Evolutionary conservation across 768 basidiomycete genomes (phyloP).

Genomic region (Hericium coralloides): DNA sequence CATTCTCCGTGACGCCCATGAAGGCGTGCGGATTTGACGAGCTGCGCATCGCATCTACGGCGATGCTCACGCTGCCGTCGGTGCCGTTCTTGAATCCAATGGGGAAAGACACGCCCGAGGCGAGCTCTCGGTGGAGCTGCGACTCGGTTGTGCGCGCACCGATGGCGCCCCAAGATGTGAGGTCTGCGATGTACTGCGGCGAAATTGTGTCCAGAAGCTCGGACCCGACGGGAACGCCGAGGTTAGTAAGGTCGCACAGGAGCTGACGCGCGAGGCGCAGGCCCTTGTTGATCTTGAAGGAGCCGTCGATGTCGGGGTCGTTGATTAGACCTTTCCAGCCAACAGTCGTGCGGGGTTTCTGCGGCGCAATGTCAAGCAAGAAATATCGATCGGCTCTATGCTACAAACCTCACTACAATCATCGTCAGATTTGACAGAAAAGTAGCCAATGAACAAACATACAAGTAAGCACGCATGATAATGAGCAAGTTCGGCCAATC

Average conservation of each 20-base stretch:
- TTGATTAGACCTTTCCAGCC: slow-evolving; percentile 96
- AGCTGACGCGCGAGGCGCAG: slow-evolving; percentile 81
- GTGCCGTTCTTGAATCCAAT: slow-evolving; percentile 99
- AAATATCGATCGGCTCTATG: not conserved
- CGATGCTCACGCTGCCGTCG: slow-evolving; percentile 82
- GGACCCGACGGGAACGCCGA: slow-evolving; percentile 89
- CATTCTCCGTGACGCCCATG: slow-evolving; percentile 86
- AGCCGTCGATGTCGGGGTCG: slow-evolving; percentile 92
- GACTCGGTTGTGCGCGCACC: slow-evolving; percentile 97
- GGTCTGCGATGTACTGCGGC: slow-evolving; percentile 79
- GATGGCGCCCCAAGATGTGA: slow-evolving; percentile 91
- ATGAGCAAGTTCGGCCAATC: slow-evolving; percentile 74
- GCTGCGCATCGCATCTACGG: slow-evolving; percentile 94
- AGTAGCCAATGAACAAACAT: slow-evolving; percentile 26
- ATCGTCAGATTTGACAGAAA: not conserved
- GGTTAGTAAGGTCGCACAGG: slow-evolving; percentile 81
- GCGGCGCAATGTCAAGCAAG: slow-evolving; percentile 3
- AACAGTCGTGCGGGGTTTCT: slow-evolving; percentile 96
- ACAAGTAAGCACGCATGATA: slow-evolving; percentile 98
- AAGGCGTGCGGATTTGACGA: slow-evolving; percentile 91
- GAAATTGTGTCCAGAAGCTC: slow-evolving; percentile 84
- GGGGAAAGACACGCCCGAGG: slow-evolving; percentile 94
- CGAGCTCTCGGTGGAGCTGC: slow-evolving; percentile 94
- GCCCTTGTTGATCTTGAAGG: slow-evolving; percentile 96
- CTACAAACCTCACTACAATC: slow-evolving; percentile 29